Evolutionary conservation across 345 rosid species (phyloP).

Genomic region (Eucalyptus polybractea): DNA sequence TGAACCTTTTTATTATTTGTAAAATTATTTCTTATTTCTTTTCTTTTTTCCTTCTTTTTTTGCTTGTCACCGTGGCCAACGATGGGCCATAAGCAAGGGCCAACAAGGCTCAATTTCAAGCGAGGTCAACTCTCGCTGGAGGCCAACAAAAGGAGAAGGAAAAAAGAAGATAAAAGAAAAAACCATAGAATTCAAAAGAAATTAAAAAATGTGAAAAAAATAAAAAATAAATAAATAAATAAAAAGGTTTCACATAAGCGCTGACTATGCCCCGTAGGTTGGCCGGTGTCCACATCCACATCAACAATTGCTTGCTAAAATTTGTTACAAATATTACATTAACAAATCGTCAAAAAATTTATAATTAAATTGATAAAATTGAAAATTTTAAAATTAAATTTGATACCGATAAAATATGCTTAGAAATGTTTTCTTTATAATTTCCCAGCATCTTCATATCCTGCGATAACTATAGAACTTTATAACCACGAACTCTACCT

Average conservation of each 20-base stretch:
- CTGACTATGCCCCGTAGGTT: accelerated
- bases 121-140: neutral
- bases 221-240: no score
- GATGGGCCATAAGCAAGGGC: neutral
- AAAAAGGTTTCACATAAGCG: no score
- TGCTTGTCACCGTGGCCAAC: accelerated
- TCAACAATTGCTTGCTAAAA: accelerated
- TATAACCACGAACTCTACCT: neutral
- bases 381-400: no score
- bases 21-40: accelerated
- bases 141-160: neutral
- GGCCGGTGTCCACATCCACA: neutral
- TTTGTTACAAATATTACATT: neutral
- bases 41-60: no score
- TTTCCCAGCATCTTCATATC: neutral
- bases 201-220: no score
- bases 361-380: neutral
- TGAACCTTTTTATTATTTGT: neutral
- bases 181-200: neutral
- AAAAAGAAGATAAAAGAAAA: neutral
- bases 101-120: accelerated
- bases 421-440: neutral
- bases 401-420: neutral
- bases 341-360: neutral
- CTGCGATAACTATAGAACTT: neutral